Evolutionary conservation across 1,139 yeast species (phyloP), one percentile per base, ranked within the genome.

Genomic region (Saccharomycopsis hybrid): DNA sequence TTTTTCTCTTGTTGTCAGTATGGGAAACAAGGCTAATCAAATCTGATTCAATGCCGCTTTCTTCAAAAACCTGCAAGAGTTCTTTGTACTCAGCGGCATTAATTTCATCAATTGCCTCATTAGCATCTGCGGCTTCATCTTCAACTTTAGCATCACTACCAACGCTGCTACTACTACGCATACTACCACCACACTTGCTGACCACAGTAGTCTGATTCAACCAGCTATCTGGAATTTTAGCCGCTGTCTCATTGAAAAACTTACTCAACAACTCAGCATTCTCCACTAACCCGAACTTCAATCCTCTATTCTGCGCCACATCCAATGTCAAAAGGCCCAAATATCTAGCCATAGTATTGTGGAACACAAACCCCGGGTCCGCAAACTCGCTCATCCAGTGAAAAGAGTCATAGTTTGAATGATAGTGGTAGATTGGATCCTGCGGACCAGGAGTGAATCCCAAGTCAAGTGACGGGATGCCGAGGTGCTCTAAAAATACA

Each of bases 331-430:
- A 50, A 33, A 77, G 59, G 2, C 85, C 82, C 56, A 79, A 59
- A 43, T 69, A 67, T 59, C 78, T 74, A 24, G 82, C 72, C 57
- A 75, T 63, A 2, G 80, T 63, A 50, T 76, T 76, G 61, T 82
- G 88, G 54, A 64, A 70, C 38, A 67, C 66, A 66, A 78, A 80
- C 0, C 74, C 78, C 7, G 82, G 80, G 59, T 82, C 87, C 30
- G 76, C 83, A 60, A 64, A 73, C 4, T 65, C 69, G 46, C 71
- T 70, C 78, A 82, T 79, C 89, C 88, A 82, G 57, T 78, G 69
- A 61, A 67, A 77, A 2, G 86, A 81, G 61, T 82, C 88, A 59
- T 79, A 82, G 61, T 80, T 78, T 40, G 86, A 79, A 61, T 82
- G 87, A 62, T 82, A 82, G 54, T 80, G 87, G 61, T 82, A 82